phyloP scores from a whole-genome alignment of 345 rosid species.

The Murraya paniculata region DNA sequence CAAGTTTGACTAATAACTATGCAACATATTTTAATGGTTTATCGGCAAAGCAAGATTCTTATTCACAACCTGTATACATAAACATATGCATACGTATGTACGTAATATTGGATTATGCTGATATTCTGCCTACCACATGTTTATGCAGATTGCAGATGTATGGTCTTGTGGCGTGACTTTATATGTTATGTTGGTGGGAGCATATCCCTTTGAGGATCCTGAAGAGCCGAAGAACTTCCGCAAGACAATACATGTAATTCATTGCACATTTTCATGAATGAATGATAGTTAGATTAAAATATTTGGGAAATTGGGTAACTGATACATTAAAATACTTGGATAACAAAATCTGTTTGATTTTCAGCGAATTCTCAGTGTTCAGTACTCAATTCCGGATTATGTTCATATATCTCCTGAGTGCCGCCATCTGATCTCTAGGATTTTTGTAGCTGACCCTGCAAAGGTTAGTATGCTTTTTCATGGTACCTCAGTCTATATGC shows the following conservation, averaged over 20 bases:
- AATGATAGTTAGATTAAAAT: not conserved
- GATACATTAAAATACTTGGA: not conserved
- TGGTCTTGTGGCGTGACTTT: slow-evolving; percentile 99
- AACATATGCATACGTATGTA: too few species aligned
- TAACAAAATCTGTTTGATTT: slow-evolving; percentile 7
- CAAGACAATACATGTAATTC: slow-evolving; percentile 78
- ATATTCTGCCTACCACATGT: slow-evolving; percentile 3
- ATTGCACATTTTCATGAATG: slow-evolving; percentile 1
- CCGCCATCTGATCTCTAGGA: slow-evolving; percentile 84
- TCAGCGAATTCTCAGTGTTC: slow-evolving; percentile 95
- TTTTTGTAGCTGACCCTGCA: slow-evolving; percentile 91
- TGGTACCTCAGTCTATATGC: slow-evolving; percentile 1
- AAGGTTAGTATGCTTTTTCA: slow-evolving; percentile 44
- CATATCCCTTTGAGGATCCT: slow-evolving; percentile 98
- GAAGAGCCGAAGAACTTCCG: slow-evolving; percentile 95
- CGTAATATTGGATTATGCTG: not conserved
- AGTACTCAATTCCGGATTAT: slow-evolving; percentile 90
- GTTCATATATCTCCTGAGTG: slow-evolving; percentile 95
- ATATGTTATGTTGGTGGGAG: slow-evolving; percentile 97
- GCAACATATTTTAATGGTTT: not conserved
- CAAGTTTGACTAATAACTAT: not conserved
- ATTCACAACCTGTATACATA: not conserved
- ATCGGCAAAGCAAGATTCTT: not conserved
- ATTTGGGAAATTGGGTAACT: slow-evolving; percentile 19
- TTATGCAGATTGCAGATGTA: slow-evolving; percentile 87